Conservation (phyloP, 1,139 yeast genomes). For the Schwanniomyces etchellsii region DNA sequence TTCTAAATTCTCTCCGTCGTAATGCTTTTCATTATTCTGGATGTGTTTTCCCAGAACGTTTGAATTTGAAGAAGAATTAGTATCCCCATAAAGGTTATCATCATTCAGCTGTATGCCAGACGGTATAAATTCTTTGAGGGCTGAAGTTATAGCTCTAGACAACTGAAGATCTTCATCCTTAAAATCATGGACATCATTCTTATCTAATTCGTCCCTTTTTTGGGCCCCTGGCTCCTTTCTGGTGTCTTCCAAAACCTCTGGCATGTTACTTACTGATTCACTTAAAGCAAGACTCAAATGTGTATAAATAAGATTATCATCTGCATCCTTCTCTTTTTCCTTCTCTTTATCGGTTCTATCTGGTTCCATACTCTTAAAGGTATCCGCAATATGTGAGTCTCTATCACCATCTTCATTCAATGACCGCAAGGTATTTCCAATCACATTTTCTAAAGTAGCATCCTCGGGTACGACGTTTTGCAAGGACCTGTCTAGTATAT, state of each 20-base stretch:
- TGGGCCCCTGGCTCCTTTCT: constrained; percentile 10
- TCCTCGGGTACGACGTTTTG: no score
- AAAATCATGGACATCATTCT: constrained; percentile 8
- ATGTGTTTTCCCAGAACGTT: no score
- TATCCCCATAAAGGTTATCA: no score
- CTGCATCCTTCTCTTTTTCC: neutral
- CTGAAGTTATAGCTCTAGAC: neutral
- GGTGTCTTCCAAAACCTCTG: constrained; percentile 13
- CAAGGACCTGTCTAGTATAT: no score
- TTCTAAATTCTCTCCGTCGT: neutral
- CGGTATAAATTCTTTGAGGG: neutral
- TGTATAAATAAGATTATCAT: neutral
- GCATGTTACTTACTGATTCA: constrained; percentile 23
- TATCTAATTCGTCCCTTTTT: constrained; percentile 3
- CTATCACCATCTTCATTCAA: constrained; percentile 3
- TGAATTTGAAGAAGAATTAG: no score
- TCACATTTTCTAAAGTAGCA: constrained; percentile 31
- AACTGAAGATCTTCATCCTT: constrained; percentile 8
- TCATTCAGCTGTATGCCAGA: no score
- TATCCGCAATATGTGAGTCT: neutral
- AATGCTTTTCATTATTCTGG: no score
- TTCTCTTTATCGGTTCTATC: neutral
- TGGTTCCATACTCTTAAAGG: neutral
- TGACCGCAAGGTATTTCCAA: constrained; percentile 33
- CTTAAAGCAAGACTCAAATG: constrained; percentile 11